A percentile compares a stretch with the other conserved stretches of the same genome.
phyloP scores from a whole-genome alignment of 768 basidiomycete genomes.

The Pisolithus orientalis region DNA sequence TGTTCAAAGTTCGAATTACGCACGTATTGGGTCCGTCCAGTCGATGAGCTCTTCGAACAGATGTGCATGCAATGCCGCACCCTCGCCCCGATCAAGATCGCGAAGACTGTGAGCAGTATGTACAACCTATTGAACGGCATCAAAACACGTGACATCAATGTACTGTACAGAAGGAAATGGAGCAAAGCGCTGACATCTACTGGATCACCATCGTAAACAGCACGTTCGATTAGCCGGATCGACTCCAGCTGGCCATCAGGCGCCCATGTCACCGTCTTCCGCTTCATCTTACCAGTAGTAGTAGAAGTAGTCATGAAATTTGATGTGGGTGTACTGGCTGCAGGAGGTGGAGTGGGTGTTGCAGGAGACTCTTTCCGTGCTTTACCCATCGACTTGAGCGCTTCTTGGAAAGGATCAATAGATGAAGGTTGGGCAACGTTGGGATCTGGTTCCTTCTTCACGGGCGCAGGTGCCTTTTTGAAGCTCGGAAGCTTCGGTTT shows the following conservation, averaged over 20 bases:
- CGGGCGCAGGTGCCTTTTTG: conserved; percentile 61
- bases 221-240: conserved; percentile 76
- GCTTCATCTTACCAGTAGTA: conserved; percentile 49
- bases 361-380: conserved; percentile 55
- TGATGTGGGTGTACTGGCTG: conserved; percentile 20
- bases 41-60: conserved; percentile 83
- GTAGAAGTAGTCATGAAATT: conserved; percentile 28
- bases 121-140: conserved; percentile 53
- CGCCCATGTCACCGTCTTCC: conserved; percentile 77
- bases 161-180: conserved; percentile 38
- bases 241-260: conserved; percentile 67
- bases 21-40: conserved; percentile 80
- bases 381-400: conserved; percentile 68
- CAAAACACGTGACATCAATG: conserved; percentile 43
- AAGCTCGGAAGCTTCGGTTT: conserved; percentile 82
- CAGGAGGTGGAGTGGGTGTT: conserved; percentile 50
- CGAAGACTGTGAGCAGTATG: conserved; percentile 68
- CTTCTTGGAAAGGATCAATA: conserved; percentile 78
- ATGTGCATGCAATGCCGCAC: conserved; percentile 76
- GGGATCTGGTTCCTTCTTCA: conserved; percentile 45
- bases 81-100: conserved; percentile 84
- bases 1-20: conserved; percentile 28
- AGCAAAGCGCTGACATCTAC: conserved; percentile 68
- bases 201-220: conserved; percentile 85
- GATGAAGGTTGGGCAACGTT: conserved; percentile 74